These are phyloP conservation scores for Oxyria digyna DNA, from an alignment of 148 eudicot genomes.

Conservation along the genomic window DNA sequence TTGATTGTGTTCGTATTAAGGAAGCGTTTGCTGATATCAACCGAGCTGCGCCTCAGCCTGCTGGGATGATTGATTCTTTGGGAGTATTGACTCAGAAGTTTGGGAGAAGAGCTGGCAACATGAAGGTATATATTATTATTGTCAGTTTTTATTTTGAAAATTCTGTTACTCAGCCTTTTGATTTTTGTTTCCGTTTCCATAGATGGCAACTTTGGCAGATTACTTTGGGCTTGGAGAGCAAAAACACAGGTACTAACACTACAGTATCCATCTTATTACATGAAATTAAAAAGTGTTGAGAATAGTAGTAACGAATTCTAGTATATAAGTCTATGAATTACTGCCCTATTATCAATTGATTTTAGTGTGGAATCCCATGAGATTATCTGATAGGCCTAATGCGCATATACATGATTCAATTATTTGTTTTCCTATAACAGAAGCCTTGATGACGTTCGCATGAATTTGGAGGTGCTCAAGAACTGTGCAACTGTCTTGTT, in stretches of 20 bases:
- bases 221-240: slow-evolving; percentile 92
- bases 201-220: slow-evolving; percentile 91
- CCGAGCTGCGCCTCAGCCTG: slow-evolving; percentile 49
- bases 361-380: too few relatives aligned
- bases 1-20: slow-evolving; percentile 67
- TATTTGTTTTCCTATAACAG: too few relatives aligned
- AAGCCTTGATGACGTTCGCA: slow-evolving; percentile 88
- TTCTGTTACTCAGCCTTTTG: too few relatives aligned
- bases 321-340: too few relatives aligned
- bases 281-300: too few relatives aligned
- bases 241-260: slow-evolving; percentile 47
- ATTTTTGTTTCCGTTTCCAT: neutral
- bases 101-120: slow-evolving; percentile 90
- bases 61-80: slow-evolving; percentile 70
- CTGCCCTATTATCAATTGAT: too few relatives aligned
- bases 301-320: too few relatives aligned
- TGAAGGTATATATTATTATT: slow-evolving; percentile 50
- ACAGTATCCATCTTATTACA: too few relatives aligned
- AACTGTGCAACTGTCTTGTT: slow-evolving; percentile 86
- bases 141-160: too few relatives aligned
- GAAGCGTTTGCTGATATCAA: slow-evolving; percentile 72
- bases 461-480: slow-evolving; percentile 92
- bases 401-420: too few relatives aligned
- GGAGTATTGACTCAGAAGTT: slow-evolving; percentile 65
- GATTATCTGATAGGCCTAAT: too few relatives aligned